Base-by-base conservation (phyloP, 495 filamentous ascomycete genomes). In the Lasiosphaeriaceae sp. region DNA sequence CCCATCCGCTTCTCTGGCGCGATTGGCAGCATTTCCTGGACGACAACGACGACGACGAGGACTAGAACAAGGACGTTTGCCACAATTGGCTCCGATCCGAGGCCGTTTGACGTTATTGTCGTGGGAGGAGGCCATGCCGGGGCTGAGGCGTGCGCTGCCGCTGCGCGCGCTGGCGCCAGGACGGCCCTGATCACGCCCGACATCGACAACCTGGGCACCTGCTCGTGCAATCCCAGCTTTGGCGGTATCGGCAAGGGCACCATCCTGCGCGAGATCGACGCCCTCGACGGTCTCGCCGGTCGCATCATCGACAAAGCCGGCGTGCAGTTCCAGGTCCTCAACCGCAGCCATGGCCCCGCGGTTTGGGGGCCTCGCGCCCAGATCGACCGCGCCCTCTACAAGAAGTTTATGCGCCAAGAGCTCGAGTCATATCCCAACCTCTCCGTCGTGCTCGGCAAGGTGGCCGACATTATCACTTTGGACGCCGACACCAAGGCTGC, bases 211-310 rank as follows among this genome's bases (percentile, higher is more conserved):
- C 87, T 98, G 24, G 94, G 94, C 35, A 88, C 93, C 20, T 97
- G 95, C 74, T 97, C 93, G 50, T 98, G 94, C 77, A 98, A 98
- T 71, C 94, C 94, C 24, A 94, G 89, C 55, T 96, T 98, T 68
- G 94, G 94, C 47, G 94, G 94, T 31, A 98, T 98, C 62, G 94
- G 94, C n/a, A 98, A 98, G 71, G 94, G 94, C 11, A 97, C 89
- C 16, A 97, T 98, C 80, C 76, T 98, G 34, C 86, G 93, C 2
- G 94, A 98, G 70, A 86, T 98, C 26, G 94, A 98, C 74, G 95
- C 94, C 0, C 81, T 98, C 62, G 94, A 98, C 69, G 94, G 94
- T 2, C 80, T 98, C 11, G 87, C 88, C 0, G 93, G 91, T 2
- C 81, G 90, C 11, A 90, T 96, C 24, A 88, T 96, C 41, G 94